Evolutionary conservation across 2,329 filamentous ascomycete genomes (phyloP), one percentile per base, ranked within the genome.

Genomic region (Cadophora gregata): DNA sequence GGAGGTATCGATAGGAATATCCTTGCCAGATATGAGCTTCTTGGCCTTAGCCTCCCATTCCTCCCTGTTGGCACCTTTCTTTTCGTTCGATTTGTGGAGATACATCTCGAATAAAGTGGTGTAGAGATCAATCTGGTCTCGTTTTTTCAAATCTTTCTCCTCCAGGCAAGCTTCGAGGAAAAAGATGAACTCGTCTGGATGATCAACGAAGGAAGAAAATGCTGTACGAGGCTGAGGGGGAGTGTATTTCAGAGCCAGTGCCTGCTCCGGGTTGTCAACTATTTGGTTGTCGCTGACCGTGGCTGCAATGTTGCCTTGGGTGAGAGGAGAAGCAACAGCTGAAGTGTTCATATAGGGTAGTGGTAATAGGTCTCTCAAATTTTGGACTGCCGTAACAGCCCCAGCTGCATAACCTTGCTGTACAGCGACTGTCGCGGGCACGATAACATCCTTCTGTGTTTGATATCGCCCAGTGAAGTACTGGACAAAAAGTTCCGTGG

Each of bases 61-160:
- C 72, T 91, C 86, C 70, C 90, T 89, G 69, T 93, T 80, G 78
- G 83, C 82, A 10, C 89, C 89, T 74, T 89, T 92, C 75, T 90
- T 90, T 66, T 90, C 87, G 67, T 89, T 91, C 25, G 95, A 92
- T 73, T 93, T 96, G 78, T 97, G 92, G 9, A 99, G 83, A 76
- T 98, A 99, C 91, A 99, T 98, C 78, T 99, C 96, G 76, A 99
- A 98, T 16, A 99, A 79, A 0, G 96, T 97, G 0, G 95, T 98
- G 75, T 96, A 96, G 19, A 99, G 84, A 77, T 99, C 96, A 1
- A 90, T 86, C 70, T 89, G 91, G 76, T 97, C 92, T 9, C 88
- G 85, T 42, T 91, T 84, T 24, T 88, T 88, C n/a, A 97, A 79
- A 25, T 86, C 85, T 24, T 88, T 83, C 66, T 93, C 90, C 59